Evolutionary conservation across 1,284 basidiomycete species (phyloP).

Genomic region (Leccinum griseonigrum): DNA sequence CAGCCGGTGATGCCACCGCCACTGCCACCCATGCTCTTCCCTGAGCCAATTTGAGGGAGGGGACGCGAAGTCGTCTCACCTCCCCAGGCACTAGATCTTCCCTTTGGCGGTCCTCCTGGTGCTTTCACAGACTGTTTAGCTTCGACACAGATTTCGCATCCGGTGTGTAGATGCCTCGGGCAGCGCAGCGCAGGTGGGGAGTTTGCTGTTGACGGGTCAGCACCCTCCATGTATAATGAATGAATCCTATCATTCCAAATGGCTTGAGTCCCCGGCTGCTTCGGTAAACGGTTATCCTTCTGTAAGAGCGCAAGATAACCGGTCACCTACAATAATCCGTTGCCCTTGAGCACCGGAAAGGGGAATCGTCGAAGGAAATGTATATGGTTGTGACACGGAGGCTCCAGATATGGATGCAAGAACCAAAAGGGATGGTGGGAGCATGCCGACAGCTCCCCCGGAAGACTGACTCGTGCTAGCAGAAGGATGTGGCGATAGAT

Average conservation of each 20-base stretch:
- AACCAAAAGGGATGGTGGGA: conserved; percentile 39
- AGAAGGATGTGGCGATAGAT: conserved; percentile 29
- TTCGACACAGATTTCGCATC: conserved; percentile 71
- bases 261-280: conserved; percentile 18
- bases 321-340: conserved; percentile 16
- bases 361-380: conserved; percentile 6
- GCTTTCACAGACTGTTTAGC: conserved; percentile 40
- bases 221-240: conserved; percentile 56
- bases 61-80: conserved; percentile 28
- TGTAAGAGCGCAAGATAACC: not conserved
- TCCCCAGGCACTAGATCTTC: conserved; percentile 24
- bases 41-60: conserved; percentile 15
- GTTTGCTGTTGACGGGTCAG: conserved; percentile 60
- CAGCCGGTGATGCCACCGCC: conserved; percentile 63
- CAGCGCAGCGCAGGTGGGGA: conserved; percentile 64
- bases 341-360: conserved; percentile 12
- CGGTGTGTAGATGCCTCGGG: conserved; percentile 66
- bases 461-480: conserved; percentile 26
- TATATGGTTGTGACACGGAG: conserved; percentile 6
- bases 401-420: conserved; percentile 39
- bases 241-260: conserved; percentile 44
- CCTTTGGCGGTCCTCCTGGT: conserved; percentile 29
- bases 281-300: conserved; percentile 2
- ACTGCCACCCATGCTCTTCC: conserved; percentile 35
- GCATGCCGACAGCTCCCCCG: conserved; percentile 3